A percentile compares a stretch with the other conserved stretches of the same genome.
phyloP scores from a whole-genome alignment of 129 eudicot genomes.

The Ambrosia artemisiifolia region DNA sequence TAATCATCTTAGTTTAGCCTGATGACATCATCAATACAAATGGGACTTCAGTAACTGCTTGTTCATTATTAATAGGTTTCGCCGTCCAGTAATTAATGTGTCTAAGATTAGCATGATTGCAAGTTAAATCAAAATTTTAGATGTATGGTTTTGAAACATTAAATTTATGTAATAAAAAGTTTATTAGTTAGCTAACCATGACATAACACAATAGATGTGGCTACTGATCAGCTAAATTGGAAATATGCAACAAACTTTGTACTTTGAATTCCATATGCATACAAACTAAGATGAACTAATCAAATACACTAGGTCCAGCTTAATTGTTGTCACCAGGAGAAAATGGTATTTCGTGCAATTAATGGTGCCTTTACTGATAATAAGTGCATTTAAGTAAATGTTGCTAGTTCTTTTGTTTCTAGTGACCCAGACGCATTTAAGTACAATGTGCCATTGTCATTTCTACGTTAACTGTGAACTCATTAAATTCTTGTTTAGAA shows the following conservation, averaged over 20 bases:
- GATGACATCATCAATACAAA: neutral
- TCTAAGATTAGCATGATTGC: neutral
- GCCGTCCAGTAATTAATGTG: too few relatives aligned
- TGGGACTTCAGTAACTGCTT: neutral
- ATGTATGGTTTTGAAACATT: neutral
- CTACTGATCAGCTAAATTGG: neutral
- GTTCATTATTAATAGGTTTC: too few relatives aligned
- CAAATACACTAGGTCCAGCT: neutral
- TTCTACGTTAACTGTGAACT: constrained; percentile 1
- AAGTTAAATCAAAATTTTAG: neutral
- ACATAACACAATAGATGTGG: neutral
- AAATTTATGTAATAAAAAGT: neutral
- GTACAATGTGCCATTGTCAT: constrained; percentile 1
- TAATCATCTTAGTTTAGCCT: neutral
- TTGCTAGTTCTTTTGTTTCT: constrained; percentile 22
- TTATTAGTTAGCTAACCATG: neutral
- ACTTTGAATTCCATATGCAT: neutral
- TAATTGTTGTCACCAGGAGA: neutral
- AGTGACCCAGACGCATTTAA: neutral
- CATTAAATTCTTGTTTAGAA: neutral
- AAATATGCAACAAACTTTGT: neutral
- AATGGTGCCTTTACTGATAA: constrained; percentile 12
- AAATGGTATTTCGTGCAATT: neutral
- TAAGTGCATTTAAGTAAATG: constrained; percentile 1
- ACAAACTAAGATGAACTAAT: neutral